These are phyloP conservation scores for Podosphaera xanthii DNA, from an alignment of 2,329 filamentous ascomycete species.

Conservation along the genomic window DNA sequence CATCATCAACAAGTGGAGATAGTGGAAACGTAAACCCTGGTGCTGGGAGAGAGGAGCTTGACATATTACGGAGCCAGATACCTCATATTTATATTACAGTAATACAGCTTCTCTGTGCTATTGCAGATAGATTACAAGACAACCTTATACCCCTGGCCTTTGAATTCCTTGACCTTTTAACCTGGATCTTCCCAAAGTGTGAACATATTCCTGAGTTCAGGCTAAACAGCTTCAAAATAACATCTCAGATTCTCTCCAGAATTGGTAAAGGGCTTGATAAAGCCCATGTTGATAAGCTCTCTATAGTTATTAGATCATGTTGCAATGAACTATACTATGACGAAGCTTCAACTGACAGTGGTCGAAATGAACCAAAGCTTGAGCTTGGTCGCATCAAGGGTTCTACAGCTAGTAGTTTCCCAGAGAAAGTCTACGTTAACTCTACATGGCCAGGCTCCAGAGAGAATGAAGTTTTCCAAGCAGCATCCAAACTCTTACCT, in stretches of 20 bases:
- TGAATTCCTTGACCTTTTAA: conserved; percentile 45
- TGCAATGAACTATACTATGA: conserved; percentile 41
- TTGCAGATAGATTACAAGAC: conserved; percentile 34
- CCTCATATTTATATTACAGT: conserved; percentile 52
- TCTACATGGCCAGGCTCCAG: conserved; percentile 14
- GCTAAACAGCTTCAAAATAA: conserved; percentile 33
- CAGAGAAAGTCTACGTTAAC: conserved; percentile 2
- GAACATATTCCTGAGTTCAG: conserved; percentile 32
- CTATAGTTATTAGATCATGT: conserved; percentile 38
- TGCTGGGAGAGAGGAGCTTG: conserved; percentile 58
- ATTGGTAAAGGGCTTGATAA: conserved; percentile 46
- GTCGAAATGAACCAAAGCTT: background rate
- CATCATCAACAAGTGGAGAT: background rate
- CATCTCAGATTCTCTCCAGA: conserved; percentile 32
- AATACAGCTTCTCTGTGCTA: conserved; percentile 34
- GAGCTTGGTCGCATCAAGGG: conserved; percentile 11
- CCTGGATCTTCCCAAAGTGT: conserved; percentile 43
- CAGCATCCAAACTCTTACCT: conserved; percentile 40
- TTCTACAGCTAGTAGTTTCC: conserved; percentile 34
- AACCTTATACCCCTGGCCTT: conserved; percentile 36
- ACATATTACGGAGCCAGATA: conserved; percentile 50
- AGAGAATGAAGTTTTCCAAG: conserved; percentile 24
- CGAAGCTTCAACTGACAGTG: conserved; percentile 10
- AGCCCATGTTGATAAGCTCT: conserved; percentile 37
- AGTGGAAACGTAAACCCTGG: conserved; percentile 34